Evolutionary conservation across 306 rosid species (phyloP).

Genomic region (Prinsepia uniflora): DNA sequence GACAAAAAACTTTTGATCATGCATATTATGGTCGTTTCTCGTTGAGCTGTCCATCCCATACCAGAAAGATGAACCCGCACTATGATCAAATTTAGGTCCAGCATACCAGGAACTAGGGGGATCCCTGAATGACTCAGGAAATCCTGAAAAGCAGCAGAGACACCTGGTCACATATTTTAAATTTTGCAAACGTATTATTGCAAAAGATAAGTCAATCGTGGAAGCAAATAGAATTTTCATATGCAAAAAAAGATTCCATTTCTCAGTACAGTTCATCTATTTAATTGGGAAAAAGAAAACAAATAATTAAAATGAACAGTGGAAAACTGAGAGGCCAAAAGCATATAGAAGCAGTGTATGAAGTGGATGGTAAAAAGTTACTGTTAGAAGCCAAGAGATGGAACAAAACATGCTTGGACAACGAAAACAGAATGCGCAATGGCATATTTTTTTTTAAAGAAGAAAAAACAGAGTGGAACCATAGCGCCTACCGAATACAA

Average conservation of each 20-base stretch:
- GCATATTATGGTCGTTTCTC: conserved; percentile 24
- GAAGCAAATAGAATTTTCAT: neutral
- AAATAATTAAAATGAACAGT: neutral
- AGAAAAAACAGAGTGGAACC: neutral
- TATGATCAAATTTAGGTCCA: conserved; percentile 27
- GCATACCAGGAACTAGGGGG: conserved; percentile 31
- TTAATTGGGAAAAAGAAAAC: neutral
- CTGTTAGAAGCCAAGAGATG: neutral
- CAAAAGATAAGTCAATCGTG: conserved; percentile 1
- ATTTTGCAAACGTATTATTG: conserved; percentile 1
- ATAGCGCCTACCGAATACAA: too few species aligned
- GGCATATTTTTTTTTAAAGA: neutral
- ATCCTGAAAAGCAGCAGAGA: conserved; percentile 35
- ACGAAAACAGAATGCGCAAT: neutral
- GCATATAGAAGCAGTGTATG: neutral
- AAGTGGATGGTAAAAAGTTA: neutral
- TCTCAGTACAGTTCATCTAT: neutral
- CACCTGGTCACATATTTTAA: conserved; percentile 9
- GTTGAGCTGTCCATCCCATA: conserved; percentile 31
- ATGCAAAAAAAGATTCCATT: neutral
- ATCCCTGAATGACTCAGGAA: conserved; percentile 34
- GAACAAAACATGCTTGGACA: neutral
- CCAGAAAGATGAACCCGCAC: conserved; percentile 42
- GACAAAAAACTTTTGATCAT: conserved; percentile 26
- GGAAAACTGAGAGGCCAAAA: neutral